A percentile compares a stretch with the other conserved stretches of the same genome.
Evolutionary conservation across 2,329 filamentous ascomycete species (phyloP).

Genomic region (Rutstroemia sp.): DNA sequence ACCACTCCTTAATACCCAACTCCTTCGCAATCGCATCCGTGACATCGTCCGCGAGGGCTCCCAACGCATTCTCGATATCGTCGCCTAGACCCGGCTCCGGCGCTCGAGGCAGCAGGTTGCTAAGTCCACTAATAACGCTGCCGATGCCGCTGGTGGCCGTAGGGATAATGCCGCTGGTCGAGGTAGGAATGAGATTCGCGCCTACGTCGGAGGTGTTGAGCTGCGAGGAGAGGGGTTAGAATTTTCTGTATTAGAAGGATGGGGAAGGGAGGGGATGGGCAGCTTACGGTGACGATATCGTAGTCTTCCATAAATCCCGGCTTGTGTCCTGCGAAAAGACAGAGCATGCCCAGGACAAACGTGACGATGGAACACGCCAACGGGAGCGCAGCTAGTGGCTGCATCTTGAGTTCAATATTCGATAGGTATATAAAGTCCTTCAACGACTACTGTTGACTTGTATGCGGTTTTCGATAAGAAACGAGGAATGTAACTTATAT

Average conservation of each 20-base stretch:
- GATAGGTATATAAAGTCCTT: background rate
- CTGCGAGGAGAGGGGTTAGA: slow-evolving; percentile 25
- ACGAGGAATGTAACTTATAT: no score
- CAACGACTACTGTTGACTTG: no score
- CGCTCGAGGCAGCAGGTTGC: slow-evolving; percentile 26
- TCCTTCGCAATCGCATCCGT: slow-evolving; percentile 30
- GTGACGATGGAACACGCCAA: slow-evolving; percentile 42
- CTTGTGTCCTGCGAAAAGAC: slow-evolving; percentile 53
- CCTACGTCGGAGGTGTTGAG: slow-evolving; percentile 52
- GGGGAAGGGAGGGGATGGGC: background rate
- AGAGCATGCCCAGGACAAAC: slow-evolving; percentile 51
- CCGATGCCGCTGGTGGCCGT: slow-evolving; percentile 24
- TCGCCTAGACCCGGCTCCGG: slow-evolving; percentile 25
- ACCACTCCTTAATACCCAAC: slow-evolving; percentile 51
- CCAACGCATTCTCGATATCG: slow-evolving; percentile 28
- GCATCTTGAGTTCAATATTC: slow-evolving; percentile 30
- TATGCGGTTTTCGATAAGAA: no score
- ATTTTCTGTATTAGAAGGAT: background rate
- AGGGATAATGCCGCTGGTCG: slow-evolving; percentile 17
- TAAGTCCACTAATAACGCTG: slow-evolving; percentile 33
- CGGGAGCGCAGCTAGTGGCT: slow-evolving; percentile 41
- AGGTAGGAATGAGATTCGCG: slow-evolving; percentile 24
- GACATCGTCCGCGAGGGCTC: slow-evolving; percentile 28
- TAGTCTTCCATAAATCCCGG: slow-evolving; percentile 48
- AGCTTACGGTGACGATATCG: slow-evolving; percentile 45